Conservation (phyloP, 2,329 filamentous ascomycete genomes). For the Fusarium xyrophilum region DNA sequence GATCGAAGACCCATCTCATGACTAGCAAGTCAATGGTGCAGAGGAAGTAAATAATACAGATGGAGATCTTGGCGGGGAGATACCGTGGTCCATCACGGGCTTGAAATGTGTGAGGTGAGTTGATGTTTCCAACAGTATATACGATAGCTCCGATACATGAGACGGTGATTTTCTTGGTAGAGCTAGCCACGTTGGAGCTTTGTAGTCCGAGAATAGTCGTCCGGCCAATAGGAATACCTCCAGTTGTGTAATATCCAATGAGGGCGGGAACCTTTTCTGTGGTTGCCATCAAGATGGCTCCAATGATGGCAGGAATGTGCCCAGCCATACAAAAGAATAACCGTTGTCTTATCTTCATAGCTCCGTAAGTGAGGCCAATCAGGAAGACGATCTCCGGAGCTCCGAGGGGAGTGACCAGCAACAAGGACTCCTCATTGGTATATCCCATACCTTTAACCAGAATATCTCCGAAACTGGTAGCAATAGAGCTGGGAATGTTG, state of each 20-base stretch:
- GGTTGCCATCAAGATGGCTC: conserved; percentile 33
- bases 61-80: conserved; percentile 30
- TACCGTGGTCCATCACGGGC: conserved; percentile 28
- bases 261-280: conserved; percentile 33
- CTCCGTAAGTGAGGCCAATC: neutral
- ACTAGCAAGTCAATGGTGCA: conserved; percentile 27
- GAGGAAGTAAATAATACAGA: conserved; percentile 35
- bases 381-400: conserved; percentile 1
- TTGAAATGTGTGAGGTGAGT: conserved; percentile 34
- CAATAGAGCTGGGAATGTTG: conserved; percentile 30
- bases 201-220: conserved; percentile 34
- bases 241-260: conserved; percentile 31
- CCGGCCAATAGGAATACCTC: conserved; percentile 34
- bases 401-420: neutral
- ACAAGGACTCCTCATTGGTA: neutral
- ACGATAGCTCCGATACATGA: conserved; percentile 34
- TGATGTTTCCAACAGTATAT: conserved; percentile 35
- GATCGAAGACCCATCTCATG: conserved; percentile 28
- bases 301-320: conserved; percentile 22
- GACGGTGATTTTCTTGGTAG: conserved; percentile 34
- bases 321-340: neutral
- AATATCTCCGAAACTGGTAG: conserved; percentile 1
- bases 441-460: conserved; percentile 1
- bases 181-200: conserved; percentile 32
- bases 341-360: neutral